Percentiles rank a stretch among this genome's conserved stretches.
Evolutionary conservation across 169 alveolate species (phyloP).

Genomic region (Plasmodium coatneyi): DNA sequence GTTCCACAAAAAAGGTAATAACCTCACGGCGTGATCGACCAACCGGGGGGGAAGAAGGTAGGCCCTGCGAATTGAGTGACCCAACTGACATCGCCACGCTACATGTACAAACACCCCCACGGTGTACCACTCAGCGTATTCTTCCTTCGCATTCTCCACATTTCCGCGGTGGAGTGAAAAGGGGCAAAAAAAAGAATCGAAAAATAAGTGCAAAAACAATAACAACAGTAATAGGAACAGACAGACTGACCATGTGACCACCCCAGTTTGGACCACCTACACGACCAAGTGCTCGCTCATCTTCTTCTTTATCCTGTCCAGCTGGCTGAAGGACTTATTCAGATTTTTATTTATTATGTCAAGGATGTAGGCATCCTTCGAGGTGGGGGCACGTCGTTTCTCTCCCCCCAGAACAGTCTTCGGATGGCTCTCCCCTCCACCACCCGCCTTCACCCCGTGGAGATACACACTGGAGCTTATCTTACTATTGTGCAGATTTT

Average conservation of each 20-base stretch:
- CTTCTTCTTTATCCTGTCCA: conserved; percentile 39
- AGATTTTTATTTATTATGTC: conserved; percentile 42
- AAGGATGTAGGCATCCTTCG: conserved; percentile 34
- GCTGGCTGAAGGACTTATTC: conserved; percentile 26
- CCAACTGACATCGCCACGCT: not conserved
- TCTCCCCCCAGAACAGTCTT: not conserved
- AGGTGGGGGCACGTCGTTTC: not conserved
- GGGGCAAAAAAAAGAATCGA: not conserved
- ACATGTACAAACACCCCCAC: not conserved
- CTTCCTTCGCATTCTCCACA: not conserved
- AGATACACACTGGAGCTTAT: not conserved
- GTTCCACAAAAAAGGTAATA: not conserved
- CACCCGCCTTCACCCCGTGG: not conserved
- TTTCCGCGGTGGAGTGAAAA: not conserved
- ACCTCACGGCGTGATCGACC: not conserved
- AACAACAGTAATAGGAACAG: not conserved
- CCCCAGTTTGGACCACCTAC: not conserved
- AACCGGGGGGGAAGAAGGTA: not conserved
- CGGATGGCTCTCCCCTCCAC: not conserved
- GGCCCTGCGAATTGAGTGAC: not conserved
- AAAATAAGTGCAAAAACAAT: not conserved
- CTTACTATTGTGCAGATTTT: not conserved
- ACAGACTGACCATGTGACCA: no score
- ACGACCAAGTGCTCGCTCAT: conserved; percentile 12
- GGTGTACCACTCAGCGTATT: not conserved